Evolutionary conservation across 2,329 filamentous ascomycete species (phyloP), one percentile per base, ranked within the genome.

Genomic region (Calonectria pseudoreteaudii): DNA sequence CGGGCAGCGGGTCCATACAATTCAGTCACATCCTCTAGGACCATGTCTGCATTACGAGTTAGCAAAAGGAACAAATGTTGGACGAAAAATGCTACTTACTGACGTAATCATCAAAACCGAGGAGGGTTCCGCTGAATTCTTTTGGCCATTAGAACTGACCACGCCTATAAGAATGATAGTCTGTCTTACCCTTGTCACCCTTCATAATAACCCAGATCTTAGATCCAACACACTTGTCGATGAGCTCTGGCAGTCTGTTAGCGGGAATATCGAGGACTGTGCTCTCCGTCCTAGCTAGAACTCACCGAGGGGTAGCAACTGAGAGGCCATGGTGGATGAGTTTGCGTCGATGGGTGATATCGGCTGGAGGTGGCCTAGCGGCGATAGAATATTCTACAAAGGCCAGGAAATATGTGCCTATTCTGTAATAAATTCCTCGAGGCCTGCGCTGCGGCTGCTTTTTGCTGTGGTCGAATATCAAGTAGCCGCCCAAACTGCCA

Each of bases 181-280:
- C 66, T 41, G 66, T 18, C 75, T 47, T 34, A 98, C 97, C 97
- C 89, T 98, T 98, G 84, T 98, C 97, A 78, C 96, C 95, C 87
- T 99, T 99, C 97, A 99, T 99, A 81, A 99, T 92, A 76, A 99
- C 96, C 96, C 96, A 98, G 85, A 99, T 98, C 81, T 94, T 94
- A 69, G 96, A 98, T 75, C 97, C 97, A 78, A 99, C 96, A 84
- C 97, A 99, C 87, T 98, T 98, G 89, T 99, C 97, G 85, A 99
- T 98, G 83, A 99, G 92, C 87, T 99, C 97, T 98, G 82, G 23
- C 13, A 34, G 56, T 31, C 18, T 68, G 79, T 83, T 73, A 83
- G 79, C 58, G 31, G 38, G 38, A 23, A 30, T 34, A 38, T 56
- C 38, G 66, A 34, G 13, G 70, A 52, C 64, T 34, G 53, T 44